A percentile compares a stretch with the other conserved stretches of the same genome.
phyloP scores from a whole-genome alignment of 495 filamentous ascomycete species.

The Lentithecium fluviatile region DNA sequence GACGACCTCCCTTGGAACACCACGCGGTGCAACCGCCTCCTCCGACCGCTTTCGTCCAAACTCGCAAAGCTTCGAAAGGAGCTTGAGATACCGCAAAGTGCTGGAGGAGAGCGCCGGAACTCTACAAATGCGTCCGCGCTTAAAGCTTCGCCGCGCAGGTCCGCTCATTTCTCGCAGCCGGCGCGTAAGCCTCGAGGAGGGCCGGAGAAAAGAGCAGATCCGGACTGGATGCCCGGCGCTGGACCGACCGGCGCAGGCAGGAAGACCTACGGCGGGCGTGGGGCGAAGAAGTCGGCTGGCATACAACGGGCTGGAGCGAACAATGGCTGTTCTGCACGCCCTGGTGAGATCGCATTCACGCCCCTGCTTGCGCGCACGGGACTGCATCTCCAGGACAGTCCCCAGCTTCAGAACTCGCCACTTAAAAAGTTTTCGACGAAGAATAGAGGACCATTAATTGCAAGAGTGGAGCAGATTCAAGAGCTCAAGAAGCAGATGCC shows the following conservation, averaged over 20 bases:
- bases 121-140: neutral
- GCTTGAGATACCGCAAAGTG: constrained; percentile 2
- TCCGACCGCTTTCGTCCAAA: constrained; percentile 31
- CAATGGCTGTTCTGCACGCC: neutral
- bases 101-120: constrained; percentile 5
- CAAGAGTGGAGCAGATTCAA: constrained; percentile 18
- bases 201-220: constrained; percentile 31
- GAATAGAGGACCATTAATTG: constrained; percentile 7
- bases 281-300: neutral
- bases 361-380: constrained; percentile 25
- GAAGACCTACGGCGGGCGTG: constrained; percentile 25
- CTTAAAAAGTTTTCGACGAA: neutral
- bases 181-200: constrained; percentile 26
- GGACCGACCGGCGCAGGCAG: constrained; percentile 4
- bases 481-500: constrained; percentile 30
- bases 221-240: constrained; percentile 30
- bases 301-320: neutral
- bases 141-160: neutral
- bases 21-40: constrained; percentile 33
- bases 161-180: constrained; percentile 15
- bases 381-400: constrained; percentile 13
- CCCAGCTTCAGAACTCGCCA: constrained; percentile 26
- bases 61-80: constrained; percentile 31
- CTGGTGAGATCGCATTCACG: constrained; percentile 31
- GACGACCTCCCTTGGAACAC: constrained; percentile 34